Conservation (phyloP, 305 asterid species). For the Petunia hybrid region DNA sequence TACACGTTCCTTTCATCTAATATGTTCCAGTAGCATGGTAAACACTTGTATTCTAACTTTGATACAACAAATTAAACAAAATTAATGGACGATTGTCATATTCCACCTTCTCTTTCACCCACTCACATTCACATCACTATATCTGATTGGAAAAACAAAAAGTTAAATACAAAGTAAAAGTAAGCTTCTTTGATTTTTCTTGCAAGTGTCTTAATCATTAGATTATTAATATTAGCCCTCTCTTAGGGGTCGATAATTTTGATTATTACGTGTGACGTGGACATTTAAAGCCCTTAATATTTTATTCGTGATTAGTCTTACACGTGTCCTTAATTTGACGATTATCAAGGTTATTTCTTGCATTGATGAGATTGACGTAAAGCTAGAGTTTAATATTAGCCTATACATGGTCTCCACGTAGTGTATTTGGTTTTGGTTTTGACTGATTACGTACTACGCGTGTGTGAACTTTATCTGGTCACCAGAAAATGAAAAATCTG, state of each 20-base stretch:
- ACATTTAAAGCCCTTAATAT: not conserved
- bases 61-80: not conserved
- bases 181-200: not conserved
- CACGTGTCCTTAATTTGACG: not conserved
- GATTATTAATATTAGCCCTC: not conserved
- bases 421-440: not conserved
- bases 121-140: slow-evolving; percentile 24
- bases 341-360: not conserved
- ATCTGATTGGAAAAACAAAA: slow-evolving; percentile 22
- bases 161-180: not conserved
- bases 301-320: not conserved
- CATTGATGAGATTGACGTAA: not conserved
- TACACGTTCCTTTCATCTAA: not conserved
- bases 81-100: slow-evolving; percentile 1
- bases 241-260: slow-evolving; percentile 17
- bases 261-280: slow-evolving; percentile 25
- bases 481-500: slow-evolving; percentile 16
- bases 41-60: slow-evolving; percentile 16
- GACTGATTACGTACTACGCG: not conserved
- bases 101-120: not conserved
- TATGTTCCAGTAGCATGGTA: not conserved
- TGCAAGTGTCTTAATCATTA: slow-evolving; percentile 7
- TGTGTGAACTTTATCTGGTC: not conserved
- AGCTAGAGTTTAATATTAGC: not conserved
- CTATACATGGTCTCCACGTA: not conserved